Conservation (phyloP, 1,284 basidiomycete genomes). For the Apiotrichum gamsii region DNA sequence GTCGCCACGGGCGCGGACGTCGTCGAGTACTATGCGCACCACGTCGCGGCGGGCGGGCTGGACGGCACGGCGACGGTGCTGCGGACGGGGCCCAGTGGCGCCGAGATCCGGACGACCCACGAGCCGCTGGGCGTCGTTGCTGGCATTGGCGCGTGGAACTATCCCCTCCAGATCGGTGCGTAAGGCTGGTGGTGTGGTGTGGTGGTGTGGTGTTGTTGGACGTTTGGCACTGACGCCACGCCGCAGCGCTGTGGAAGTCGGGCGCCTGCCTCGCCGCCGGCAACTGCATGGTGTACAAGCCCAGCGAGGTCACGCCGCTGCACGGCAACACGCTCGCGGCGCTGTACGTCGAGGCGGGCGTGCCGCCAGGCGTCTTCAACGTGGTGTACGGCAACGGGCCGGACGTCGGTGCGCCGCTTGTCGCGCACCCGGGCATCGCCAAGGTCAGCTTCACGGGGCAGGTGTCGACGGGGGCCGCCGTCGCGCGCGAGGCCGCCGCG, state of each 20-base stretch:
- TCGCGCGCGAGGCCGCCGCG: conserved; percentile 7
- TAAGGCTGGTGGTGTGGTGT: too few species aligned
- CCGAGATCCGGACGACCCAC: conserved; percentile 12
- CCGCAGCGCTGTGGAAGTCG: conserved; percentile 16
- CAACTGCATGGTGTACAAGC: conserved; percentile 21
- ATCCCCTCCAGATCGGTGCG: conserved; percentile 20
- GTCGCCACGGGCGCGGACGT: conserved; percentile 14
- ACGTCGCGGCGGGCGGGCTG: conserved; percentile 13
- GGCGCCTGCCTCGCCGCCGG: conserved; percentile 16
- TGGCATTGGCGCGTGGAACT: conserved; percentile 24
- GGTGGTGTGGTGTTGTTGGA: too few species aligned
- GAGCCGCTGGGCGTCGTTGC: conserved; percentile 21
- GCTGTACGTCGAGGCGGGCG: conserved; percentile 14
- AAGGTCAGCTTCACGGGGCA: conserved; percentile 21
- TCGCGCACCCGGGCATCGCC: conserved; percentile 10
- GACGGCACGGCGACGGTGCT: conserved; percentile 16
- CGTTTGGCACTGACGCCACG: too few species aligned
- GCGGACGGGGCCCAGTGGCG: conserved; percentile 2
- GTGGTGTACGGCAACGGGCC: conserved; percentile 16
- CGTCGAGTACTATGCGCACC: conserved; percentile 18
- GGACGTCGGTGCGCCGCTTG: conserved; percentile 10
- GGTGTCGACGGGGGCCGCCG: conserved; percentile 11
- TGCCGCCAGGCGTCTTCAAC: conserved; percentile 15
- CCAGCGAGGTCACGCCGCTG: conserved; percentile 15
- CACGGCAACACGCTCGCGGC: conserved; percentile 13